Evolutionary conservation across 2,329 filamentous ascomycete species (phyloP).

Genomic region (Aspergillus glaucus): DNA sequence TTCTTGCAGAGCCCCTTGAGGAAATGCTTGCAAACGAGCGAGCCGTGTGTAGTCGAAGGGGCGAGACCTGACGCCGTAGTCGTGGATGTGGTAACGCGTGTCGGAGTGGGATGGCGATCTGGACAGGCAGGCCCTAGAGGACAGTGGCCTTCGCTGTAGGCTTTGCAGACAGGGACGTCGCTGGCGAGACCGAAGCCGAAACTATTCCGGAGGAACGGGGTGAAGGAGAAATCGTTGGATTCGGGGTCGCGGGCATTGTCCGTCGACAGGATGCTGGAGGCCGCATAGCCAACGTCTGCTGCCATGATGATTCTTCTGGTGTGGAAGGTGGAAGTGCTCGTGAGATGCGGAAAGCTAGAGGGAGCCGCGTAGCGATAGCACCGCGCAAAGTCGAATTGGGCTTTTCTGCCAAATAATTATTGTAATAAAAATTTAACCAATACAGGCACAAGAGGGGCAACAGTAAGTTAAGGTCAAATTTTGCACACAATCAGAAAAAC

Average conservation of each 20-base stretch:
- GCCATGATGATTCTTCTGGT: constrained; percentile 21
- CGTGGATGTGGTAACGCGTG: constrained; percentile 37
- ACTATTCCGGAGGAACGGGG: constrained; percentile 73
- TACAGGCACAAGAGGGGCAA: no score
- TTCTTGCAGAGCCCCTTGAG: constrained; percentile 96
- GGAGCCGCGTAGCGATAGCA: no score
- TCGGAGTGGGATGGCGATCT: constrained; percentile 64
- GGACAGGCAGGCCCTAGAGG: constrained; percentile 77
- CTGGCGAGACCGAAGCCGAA: constrained; percentile 79
- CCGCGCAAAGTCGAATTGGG: no score
- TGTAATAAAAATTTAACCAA: no score
- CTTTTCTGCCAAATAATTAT: no score
- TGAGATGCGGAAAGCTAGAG: neutral
- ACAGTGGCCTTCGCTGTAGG: constrained; percentile 80
- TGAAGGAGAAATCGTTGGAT: constrained; percentile 72
- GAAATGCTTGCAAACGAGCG: constrained; percentile 97
- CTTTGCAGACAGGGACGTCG: constrained; percentile 74
- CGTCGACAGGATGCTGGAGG: constrained; percentile 29
- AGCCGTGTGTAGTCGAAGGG: constrained; percentile 39
- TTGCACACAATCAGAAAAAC: no score
- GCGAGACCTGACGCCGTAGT: constrained; percentile 38
- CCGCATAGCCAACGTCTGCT: constrained; percentile 26
- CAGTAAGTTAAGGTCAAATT: no score
- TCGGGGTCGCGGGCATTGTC: constrained; percentile 30
- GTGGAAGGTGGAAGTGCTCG: neutral